Percentiles rank a stretch among this genome's conserved stretches.
These are phyloP conservation scores for Fraxinus angustifolia DNA, from an alignment of 305 asterid species.

Conservation along the genomic window DNA sequence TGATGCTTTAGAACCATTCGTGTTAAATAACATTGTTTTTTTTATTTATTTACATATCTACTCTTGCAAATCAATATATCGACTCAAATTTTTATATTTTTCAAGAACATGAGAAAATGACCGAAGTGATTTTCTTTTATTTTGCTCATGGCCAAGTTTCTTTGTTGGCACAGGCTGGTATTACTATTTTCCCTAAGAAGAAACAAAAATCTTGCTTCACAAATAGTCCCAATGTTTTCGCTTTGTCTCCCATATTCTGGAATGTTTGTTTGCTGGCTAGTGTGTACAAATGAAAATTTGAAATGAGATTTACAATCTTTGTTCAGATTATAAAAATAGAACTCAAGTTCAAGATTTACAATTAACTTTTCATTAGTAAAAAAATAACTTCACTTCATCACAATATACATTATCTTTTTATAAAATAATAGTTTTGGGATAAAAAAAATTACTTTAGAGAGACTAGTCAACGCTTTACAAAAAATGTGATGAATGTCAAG, in stretches of 20 bases:
- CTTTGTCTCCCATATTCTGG: not conserved
- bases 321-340: not conserved
- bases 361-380: not conserved
- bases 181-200: not conserved
- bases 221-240: not conserved
- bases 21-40: not conserved
- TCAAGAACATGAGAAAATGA: not conserved
- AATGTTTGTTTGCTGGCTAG: not conserved
- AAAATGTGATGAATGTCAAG: too few relatives aligned
- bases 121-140: not conserved
- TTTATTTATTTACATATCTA: not conserved
- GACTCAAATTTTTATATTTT: not conserved
- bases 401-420: too few relatives aligned
- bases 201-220: not conserved
- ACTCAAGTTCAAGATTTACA: not conserved
- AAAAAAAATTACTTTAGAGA: too few relatives aligned
- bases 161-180: not conserved
- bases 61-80: not conserved
- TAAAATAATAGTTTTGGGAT: too few relatives aligned
- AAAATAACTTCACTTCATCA: not conserved
- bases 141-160: not conserved
- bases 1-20: not conserved
- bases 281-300: not conserved
- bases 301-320: not conserved
- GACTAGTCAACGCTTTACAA: too few relatives aligned